A percentile compares a stretch with the other conserved stretches of the same genome.
phyloP scores from a whole-genome alignment of 306 rosid genomes.

The Cotoneaster glaucophyllus region DNA sequence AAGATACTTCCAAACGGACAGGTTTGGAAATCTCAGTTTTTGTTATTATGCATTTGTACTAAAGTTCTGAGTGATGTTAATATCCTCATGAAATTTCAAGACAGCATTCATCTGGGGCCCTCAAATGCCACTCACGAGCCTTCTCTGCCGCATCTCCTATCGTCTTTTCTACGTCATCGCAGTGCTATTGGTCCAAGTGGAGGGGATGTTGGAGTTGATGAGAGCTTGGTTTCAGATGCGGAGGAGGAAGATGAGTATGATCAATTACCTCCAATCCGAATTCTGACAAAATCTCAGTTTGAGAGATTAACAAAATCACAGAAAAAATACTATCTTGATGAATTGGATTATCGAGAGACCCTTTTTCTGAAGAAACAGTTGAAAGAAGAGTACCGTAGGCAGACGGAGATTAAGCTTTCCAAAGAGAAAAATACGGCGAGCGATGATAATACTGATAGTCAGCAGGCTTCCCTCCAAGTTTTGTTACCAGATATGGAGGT shows the following conservation, averaged over 20 bases:
- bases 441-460: constrained; percentile 40
- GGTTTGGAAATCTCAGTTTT: constrained; percentile 85
- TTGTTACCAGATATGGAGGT: constrained; percentile 77
- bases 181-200: constrained; percentile 32
- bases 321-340: constrained; percentile 76
- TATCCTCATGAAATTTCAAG: constrained; percentile 63
- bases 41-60: constrained; percentile 72
- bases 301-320: constrained; percentile 63
- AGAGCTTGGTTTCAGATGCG: constrained; percentile 38
- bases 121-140: constrained; percentile 47
- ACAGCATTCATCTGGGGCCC: constrained; percentile 75
- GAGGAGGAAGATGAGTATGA: constrained; percentile 86
- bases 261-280: constrained; percentile 69
- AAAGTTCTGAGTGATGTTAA: constrained; percentile 82
- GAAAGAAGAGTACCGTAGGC: constrained; percentile 59
- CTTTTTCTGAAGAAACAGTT: constrained; percentile 86
- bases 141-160: constrained; percentile 90
- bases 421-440: constrained; percentile 26
- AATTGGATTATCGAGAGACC: constrained; percentile 89
- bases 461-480: constrained; percentile 46
- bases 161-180: constrained; percentile 58
- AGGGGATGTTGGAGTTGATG: constrained; percentile 46
- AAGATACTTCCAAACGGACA: constrained; percentile 91
- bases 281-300: constrained; percentile 73
- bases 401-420: constrained; percentile 39